Base-by-base conservation (phyloP, 1,284 basidiomycete species). In the Blastosporella zonata region DNA sequence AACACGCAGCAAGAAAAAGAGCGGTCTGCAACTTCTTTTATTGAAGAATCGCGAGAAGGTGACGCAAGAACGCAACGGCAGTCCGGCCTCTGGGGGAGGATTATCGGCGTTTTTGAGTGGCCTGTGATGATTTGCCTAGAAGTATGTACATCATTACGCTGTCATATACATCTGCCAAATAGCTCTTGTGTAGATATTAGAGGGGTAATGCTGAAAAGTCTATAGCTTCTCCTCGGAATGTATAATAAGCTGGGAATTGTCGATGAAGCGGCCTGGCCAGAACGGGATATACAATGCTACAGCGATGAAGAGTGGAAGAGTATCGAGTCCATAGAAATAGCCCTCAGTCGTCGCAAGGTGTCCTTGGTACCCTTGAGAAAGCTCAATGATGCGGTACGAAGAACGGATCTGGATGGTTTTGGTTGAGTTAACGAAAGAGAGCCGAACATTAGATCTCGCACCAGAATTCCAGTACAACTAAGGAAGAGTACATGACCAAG, bases 261-360 rank as follows among this genome's bases (percentile, higher is more conserved):
- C 15, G 29, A 82, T 79, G 61, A 79, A 79, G 50, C 77, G 64
- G 10, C 75, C 78, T 1, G 79, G 82, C 80, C 81, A 84, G 66
- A 80, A 81, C 1, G 74, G 68, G 25, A 75, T 64, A 55, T 80
- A 84, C 5, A 76, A 62, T 1, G 65, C 63, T 49, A 84, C 75
- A 37, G 84, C 82, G 42, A 87, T 62, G 50, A 82, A 74, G 5
- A 87, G 70, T 12, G 81, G 81, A 9, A 83, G 68, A 1, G 83
- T 82, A 62, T 89, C 85, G 31, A 88, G 69, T 0, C 66, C 77
- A 56, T 87, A 85, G 68, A 88, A 87, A 60, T 75, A 79, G 1
- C 64, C 60, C 61, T 85, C 81, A 22, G 77, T 77, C 0, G 78
- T 84, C 8, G 81, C 74, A 17, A 87, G 71, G 42, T 71, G 71